Evolutionary conservation across 164 flowering plant genomes (phyloP).

Genomic region (Sedum album): DNA sequence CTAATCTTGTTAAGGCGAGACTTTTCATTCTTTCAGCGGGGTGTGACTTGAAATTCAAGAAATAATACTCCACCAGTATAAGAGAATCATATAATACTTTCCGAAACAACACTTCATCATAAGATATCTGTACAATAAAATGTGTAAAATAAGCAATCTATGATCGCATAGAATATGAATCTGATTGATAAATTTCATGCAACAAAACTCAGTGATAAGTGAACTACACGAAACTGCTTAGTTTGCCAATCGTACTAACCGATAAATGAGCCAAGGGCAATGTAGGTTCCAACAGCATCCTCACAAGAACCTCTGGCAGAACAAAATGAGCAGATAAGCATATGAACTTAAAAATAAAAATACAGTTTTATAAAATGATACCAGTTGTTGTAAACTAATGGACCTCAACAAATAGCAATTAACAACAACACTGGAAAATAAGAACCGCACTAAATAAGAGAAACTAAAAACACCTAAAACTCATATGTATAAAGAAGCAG

Average conservation of each 20-base stretch:
- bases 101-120: slow-evolving; percentile 35
- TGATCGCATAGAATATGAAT: not conserved
- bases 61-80: slow-evolving; percentile 57
- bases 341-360: not conserved
- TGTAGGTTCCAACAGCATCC: slow-evolving; percentile 42
- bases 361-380: not conserved
- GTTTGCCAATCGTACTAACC: slow-evolving; percentile 30
- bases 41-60: slow-evolving; percentile 29
- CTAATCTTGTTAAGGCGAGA: slow-evolving; percentile 36
- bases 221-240: not conserved
- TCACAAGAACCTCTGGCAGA: slow-evolving; percentile 39
- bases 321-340: slow-evolving; percentile 7
- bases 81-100: slow-evolving; percentile 55
- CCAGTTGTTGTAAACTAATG: not conserved
- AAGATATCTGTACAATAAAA: slow-evolving; percentile 31
- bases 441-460: too few species aligned
- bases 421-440: too few species aligned
- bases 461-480: not conserved
- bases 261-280: slow-evolving; percentile 40
- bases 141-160: not conserved
- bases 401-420: not conserved
- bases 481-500: not conserved
- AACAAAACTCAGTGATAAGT: too few species aligned
- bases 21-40: slow-evolving; percentile 25
- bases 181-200: not conserved